A percentile compares a stretch with the other conserved stretches of the same genome.
Conservation (phyloP, 345 rosid genomes). For the Salix caprea region DNA sequence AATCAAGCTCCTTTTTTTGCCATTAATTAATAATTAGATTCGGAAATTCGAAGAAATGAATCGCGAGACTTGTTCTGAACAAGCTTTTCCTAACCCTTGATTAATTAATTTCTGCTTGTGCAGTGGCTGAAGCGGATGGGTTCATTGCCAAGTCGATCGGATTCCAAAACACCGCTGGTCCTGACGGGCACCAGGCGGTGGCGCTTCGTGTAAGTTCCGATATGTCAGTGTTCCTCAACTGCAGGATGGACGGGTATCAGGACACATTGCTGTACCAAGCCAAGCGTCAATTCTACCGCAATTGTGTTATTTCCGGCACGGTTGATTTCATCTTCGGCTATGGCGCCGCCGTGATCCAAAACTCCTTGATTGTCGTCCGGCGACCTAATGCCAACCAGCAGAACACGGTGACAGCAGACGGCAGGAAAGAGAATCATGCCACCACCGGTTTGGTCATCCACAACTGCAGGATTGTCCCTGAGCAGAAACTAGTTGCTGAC, state of each 20-base stretch:
- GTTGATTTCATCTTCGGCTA: constrained; percentile 80
- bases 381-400: constrained; percentile 37
- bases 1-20: neutral
- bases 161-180: constrained; percentile 72
- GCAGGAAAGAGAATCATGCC: constrained; percentile 23
- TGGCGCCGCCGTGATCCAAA: constrained; percentile 51
- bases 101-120: neutral
- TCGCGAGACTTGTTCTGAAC: neutral
- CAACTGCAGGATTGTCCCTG: constrained; percentile 72
- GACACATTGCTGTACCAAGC: constrained; percentile 59
- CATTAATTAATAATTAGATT: neutral
- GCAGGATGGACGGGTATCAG: constrained; percentile 68
- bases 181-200: constrained; percentile 61
- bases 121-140: constrained; percentile 53
- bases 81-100: neutral
- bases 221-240: constrained; percentile 46
- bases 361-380: constrained; percentile 56
- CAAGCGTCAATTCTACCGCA: constrained; percentile 62
- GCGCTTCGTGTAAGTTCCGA: constrained; percentile 60
- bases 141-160: constrained; percentile 62
- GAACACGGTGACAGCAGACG: constrained; percentile 62
- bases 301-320: constrained; percentile 63
- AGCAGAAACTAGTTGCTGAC: constrained; percentile 34
- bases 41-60: too few species aligned
- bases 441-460: constrained; percentile 54